phyloP scores from a whole-genome alignment of 169 alveolate species.

The Plasmodium knowlesi region DNA sequence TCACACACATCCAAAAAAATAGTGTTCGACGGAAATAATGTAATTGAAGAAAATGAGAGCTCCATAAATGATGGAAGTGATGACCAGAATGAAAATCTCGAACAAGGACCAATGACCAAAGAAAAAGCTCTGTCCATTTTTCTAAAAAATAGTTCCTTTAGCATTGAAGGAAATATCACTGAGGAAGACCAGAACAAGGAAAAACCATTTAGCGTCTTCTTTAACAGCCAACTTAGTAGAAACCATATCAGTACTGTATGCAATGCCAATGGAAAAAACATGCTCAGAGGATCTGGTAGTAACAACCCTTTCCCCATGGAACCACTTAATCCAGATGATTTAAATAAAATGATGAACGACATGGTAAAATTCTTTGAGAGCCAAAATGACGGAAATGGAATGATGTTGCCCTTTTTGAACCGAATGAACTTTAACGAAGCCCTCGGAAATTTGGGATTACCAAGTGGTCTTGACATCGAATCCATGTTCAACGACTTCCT shows the following conservation, averaged over 20 bases:
- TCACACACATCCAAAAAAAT: constrained; percentile 5
- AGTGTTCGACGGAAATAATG: background rate
- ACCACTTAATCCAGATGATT: background rate
- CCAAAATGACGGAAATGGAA: background rate
- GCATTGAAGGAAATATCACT: constrained; percentile 16
- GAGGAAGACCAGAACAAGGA: background rate
- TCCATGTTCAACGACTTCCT: background rate
- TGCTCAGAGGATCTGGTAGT: background rate
- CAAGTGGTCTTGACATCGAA: constrained; percentile 8
- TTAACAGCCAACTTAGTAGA: background rate
- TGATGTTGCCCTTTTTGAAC: background rate
- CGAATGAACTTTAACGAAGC: background rate
- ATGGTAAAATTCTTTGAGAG: constrained; percentile 21
- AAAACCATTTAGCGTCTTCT: background rate
- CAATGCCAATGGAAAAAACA: background rate
- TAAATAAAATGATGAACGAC: constrained; percentile 24
- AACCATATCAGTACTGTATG: background rate
- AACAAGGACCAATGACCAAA: background rate
- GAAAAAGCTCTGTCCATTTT: constrained; percentile 16
- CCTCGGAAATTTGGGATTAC: background rate
- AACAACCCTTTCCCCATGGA: background rate
- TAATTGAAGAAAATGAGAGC: background rate
- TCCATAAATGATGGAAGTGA: background rate
- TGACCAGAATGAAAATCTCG: background rate
- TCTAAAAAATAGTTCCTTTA: background rate